phyloP scores from a whole-genome alignment of 1,284 basidiomycete species.

The Marasmius tenuissimus region DNA sequence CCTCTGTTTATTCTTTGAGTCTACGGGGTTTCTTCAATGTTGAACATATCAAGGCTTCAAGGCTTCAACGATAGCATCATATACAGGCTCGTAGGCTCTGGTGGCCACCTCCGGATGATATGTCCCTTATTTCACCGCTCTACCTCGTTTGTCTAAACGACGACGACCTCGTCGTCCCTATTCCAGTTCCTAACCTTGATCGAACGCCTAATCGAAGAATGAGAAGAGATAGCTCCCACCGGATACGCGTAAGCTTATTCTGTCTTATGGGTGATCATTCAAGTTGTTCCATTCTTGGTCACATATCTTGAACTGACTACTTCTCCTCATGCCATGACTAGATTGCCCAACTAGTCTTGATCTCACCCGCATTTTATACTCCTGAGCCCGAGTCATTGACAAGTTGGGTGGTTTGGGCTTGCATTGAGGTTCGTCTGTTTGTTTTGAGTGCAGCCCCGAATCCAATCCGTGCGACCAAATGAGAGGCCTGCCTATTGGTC shows the following conservation, averaged over 20 bases:
- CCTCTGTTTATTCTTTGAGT: no score
- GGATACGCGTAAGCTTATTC: slow-evolving; percentile 6
- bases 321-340: no score
- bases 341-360: no score
- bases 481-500: no score
- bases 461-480: neutral
- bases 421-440: slow-evolving; percentile 7
- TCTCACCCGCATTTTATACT: no score
- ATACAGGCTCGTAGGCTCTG: slow-evolving; percentile 2
- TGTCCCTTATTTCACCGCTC: neutral
- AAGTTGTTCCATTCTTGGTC: no score
- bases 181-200: slow-evolving; percentile 12
- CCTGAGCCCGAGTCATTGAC: no score
- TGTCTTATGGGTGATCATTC: no score
- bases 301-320: no score
- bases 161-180: slow-evolving; percentile 12
- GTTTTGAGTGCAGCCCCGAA: neutral
- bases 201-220: slow-evolving; percentile 10
- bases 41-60: no score
- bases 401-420: neutral
- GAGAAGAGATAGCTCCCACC: slow-evolving; percentile 8
- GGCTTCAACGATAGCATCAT: no score
- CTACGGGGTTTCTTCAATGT: no score
- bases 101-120: neutral
- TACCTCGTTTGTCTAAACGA: slow-evolving; percentile 12